phyloP scores from a whole-genome alignment of 2,329 filamentous ascomycete species.

The Cytospora piceae region DNA sequence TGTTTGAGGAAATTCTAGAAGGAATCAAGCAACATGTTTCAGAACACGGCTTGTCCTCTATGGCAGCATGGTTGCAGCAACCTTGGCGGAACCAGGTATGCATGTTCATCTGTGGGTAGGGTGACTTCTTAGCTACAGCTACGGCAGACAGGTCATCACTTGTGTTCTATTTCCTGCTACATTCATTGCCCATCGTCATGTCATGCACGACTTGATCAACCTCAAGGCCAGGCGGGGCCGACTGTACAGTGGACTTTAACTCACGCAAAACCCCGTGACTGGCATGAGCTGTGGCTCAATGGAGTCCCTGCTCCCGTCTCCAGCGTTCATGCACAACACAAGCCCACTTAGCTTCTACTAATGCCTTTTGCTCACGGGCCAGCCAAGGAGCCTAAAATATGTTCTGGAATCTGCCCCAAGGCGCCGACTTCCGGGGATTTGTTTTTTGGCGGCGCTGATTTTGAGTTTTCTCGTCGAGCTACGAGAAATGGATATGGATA shows the following conservation, averaged over 20 bases:
- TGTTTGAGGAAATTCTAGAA: not conserved
- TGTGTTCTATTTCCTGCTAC: not conserved
- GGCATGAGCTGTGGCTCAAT: not conserved
- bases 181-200: not conserved
- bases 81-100: not conserved
- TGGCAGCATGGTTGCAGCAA: not conserved
- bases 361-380: constrained; percentile 6
- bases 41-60: not conserved
- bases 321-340: constrained; percentile 22
- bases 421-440: not conserved
- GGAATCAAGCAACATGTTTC: constrained; percentile 10
- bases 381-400: not conserved
- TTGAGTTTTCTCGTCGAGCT: too few relatives aligned
- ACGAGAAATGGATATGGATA: not conserved
- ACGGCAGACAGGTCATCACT: not conserved
- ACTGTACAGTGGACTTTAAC: not conserved
- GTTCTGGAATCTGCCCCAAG: not conserved
- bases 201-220: not conserved
- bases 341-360: constrained; percentile 12
- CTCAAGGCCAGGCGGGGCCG: not conserved
- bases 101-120: not conserved
- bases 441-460: not conserved
- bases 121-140: not conserved
- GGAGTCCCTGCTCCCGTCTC: constrained; percentile 17
- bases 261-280: not conserved